These are phyloP conservation scores for Lentithecium fluviatile DNA, from an alignment of 495 filamentous ascomycete genomes.

Conservation along the genomic window DNA sequence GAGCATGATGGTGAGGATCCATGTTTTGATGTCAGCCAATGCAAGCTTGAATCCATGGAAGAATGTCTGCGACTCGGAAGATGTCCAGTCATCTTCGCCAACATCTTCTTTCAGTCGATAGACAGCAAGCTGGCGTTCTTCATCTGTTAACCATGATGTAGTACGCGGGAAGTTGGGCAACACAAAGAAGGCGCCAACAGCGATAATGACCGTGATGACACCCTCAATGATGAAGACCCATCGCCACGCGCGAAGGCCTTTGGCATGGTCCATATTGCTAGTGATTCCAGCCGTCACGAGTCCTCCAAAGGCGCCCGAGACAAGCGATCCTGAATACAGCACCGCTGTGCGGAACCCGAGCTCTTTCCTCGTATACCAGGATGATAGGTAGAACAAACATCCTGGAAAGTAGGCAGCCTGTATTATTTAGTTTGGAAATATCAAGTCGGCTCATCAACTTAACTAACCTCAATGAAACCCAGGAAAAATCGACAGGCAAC, in stretches of 20 bases:
- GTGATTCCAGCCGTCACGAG: constrained; percentile 45
- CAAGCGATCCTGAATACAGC: constrained; percentile 45
- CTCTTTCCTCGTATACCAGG: constrained; percentile 62
- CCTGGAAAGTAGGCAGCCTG: constrained; percentile 37
- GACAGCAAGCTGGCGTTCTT: constrained; percentile 65
- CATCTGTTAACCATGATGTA: constrained; percentile 67
- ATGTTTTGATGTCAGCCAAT: constrained; percentile 69
- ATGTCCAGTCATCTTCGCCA: constrained; percentile 64
- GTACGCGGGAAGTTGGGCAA: constrained; percentile 80
- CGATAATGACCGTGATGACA: constrained; percentile 54
- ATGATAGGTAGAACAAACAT: constrained; percentile 50
- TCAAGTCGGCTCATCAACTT: too few relatives aligned
- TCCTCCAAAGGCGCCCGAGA: constrained; percentile 45
- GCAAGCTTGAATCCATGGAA: constrained; percentile 68
- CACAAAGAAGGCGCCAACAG: constrained; percentile 56
- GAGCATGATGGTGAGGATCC: constrained; percentile 65
- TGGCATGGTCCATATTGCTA: constrained; percentile 36
- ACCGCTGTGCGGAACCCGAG: constrained; percentile 57
- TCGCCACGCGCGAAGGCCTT: constrained; percentile 54
- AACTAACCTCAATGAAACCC: constrained; percentile 45
- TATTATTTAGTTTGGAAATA: too few relatives aligned
- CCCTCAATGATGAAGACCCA: constrained; percentile 77
- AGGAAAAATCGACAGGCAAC: constrained; percentile 54
- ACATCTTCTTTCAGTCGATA: constrained; percentile 77
- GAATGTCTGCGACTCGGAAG: constrained; percentile 57